A percentile compares a stretch with the other conserved stretches of the same genome.
Conservation (phyloP, 192 early-diverging fungal genomes). For the Coemansia sp. region DNA sequence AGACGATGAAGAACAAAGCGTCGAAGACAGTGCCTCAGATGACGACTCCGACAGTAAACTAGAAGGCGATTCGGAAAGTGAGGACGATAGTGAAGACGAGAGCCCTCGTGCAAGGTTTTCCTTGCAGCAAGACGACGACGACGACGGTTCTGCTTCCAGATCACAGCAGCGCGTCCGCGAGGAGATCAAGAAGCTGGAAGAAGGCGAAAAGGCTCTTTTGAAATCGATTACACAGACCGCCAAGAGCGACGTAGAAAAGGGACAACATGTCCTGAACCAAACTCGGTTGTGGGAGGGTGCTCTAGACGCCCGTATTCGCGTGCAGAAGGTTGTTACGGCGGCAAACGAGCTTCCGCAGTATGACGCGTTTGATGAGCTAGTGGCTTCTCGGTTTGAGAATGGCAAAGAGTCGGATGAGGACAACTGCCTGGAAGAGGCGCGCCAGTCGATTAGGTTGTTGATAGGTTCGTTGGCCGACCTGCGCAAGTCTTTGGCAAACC, state of each 20-base stretch:
- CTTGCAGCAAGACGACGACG: constrained; percentile 26
- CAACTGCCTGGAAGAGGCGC: constrained; percentile 17
- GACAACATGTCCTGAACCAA: constrained; percentile 86
- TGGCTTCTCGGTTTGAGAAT: constrained; percentile 8
- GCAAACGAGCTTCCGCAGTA: constrained; percentile 79
- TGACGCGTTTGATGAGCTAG: constrained; percentile 19
- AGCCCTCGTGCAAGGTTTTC: constrained; percentile 23
- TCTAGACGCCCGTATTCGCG: constrained; percentile 83
- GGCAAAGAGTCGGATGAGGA: neutral
- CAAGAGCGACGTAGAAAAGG: constrained; percentile 83
- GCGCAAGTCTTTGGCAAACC: constrained; percentile 23
- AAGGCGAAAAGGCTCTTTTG: constrained; percentile 83
- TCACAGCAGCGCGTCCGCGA: constrained; percentile 45
- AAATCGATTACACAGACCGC: constrained; percentile 72
- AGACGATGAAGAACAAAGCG: constrained; percentile 39
- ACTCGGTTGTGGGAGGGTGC: constrained; percentile 79
- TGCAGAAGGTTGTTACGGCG: constrained; percentile 72
- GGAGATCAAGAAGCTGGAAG: constrained; percentile 72
- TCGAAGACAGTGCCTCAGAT: constrained; percentile 42
- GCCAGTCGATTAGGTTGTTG: constrained; percentile 23
- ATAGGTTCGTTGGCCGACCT: constrained; percentile 35
- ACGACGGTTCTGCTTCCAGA: constrained; percentile 27
- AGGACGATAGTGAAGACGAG: constrained; percentile 15
- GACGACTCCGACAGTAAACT: constrained; percentile 43
- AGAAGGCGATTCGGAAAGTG: constrained; percentile 19